Conservation (phyloP, 768 basidiomycete species). For the Pisolithus microcarpus region DNA sequence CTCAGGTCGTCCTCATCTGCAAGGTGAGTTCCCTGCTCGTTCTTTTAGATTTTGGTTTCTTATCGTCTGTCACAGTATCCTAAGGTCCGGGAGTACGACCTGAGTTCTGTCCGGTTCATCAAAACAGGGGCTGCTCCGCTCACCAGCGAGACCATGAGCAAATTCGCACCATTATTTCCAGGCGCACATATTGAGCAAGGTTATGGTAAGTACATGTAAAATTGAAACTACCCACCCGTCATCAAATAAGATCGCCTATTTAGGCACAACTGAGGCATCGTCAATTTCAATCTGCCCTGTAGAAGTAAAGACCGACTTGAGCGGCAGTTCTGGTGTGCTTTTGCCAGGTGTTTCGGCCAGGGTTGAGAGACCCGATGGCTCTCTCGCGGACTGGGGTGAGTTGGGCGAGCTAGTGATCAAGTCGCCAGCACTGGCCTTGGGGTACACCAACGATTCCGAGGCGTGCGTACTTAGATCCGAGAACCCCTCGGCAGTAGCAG, state of each 20-base stretch:
- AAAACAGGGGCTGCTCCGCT: constrained; percentile 60
- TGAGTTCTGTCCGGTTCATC: constrained; percentile 45
- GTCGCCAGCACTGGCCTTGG: constrained; percentile 32
- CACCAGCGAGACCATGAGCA: constrained; percentile 45
- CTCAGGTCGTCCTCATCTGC: constrained; percentile 59
- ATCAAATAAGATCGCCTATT: neutral
- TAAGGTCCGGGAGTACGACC: constrained; percentile 40
- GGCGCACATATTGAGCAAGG: constrained; percentile 61
- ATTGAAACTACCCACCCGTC: too few species aligned
- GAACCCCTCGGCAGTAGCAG: neutral
- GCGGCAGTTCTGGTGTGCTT: constrained; percentile 43
- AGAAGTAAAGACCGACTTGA: constrained; percentile 39
- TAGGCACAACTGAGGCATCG: constrained; percentile 63
- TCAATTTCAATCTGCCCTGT: constrained; percentile 47
- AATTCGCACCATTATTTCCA: constrained; percentile 42
- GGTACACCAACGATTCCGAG: constrained; percentile 48
- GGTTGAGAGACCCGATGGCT: constrained; percentile 52
- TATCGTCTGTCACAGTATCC: constrained; percentile 36
- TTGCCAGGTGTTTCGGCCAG: constrained; percentile 50
- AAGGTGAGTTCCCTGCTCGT: constrained; percentile 37
- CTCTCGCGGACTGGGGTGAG: constrained; percentile 47
- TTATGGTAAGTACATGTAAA: constrained; percentile 36
- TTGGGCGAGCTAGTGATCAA: constrained; percentile 53
- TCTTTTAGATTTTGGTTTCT: neutral
- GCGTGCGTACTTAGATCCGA: constrained; percentile 40